A percentile compares a stretch with the other conserved stretches of the same genome.
Evolutionary conservation across 805 yeast species (phyloP).

Genomic region (Starmerella bombicola): DNA sequence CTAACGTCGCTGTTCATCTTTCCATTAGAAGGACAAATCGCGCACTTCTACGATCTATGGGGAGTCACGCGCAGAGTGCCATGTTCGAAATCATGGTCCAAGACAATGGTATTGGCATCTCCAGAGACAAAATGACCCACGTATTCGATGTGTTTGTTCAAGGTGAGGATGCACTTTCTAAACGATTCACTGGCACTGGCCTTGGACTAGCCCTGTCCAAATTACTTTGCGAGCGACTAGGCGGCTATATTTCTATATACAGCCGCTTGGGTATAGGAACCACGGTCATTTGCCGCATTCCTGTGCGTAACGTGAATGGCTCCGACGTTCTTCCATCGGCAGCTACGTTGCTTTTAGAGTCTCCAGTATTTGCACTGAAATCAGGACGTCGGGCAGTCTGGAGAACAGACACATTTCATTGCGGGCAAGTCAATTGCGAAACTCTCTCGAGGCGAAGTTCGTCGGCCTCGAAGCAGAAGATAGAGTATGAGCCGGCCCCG

Average conservation of each 20-base stretch:
- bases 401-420: conserved; percentile 2
- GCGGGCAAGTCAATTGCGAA: background rate
- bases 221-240: conserved; percentile 79
- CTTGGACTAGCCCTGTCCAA: conserved; percentile 79
- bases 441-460: background rate
- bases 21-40: background rate
- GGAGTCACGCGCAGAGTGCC: background rate
- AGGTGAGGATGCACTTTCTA: conserved; percentile 84
- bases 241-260: conserved; percentile 49
- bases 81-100: conserved; percentile 54
- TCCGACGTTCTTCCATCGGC: background rate
- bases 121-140: conserved; percentile 59
- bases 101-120: conserved; percentile 92
- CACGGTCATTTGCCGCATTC: conserved; percentile 15
- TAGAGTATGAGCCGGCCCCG: no score
- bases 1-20: conserved; percentile 17
- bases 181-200: conserved; percentile 93
- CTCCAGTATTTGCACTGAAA: background rate
- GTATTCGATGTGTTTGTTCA: conserved; percentile 94
- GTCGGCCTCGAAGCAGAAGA: background rate
- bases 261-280: conserved; percentile 23
- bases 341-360: background rate
- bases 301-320: conserved; percentile 7
- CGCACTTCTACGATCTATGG: background rate
- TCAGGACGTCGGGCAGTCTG: conserved; percentile 4